Evolutionary conservation across 129 eudicot species (phyloP).

Genomic region (Rutidosis leptorrhynchoides): DNA sequence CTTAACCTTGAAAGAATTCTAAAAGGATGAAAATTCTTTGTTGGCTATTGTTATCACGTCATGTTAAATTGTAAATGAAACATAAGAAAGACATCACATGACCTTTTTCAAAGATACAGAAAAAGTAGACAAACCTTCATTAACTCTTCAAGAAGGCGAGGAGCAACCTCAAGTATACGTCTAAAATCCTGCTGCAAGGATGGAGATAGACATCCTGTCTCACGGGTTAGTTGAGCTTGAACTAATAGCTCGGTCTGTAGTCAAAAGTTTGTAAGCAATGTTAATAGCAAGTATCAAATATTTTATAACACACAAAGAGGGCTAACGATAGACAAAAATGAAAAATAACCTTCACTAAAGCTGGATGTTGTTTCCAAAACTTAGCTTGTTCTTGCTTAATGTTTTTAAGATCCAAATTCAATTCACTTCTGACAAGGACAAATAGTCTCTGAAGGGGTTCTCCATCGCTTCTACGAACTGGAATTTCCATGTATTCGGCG

Average conservation of each 20-base stretch:
- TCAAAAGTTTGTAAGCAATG: neutral
- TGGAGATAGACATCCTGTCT: conserved; percentile 63
- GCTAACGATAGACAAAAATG: neutral
- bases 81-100: neutral
- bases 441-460: conserved; percentile 94
- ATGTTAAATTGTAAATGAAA: neutral
- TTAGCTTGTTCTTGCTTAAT: conserved; percentile 90
- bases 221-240: conserved; percentile 89
- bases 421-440: conserved; percentile 83
- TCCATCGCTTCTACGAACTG: conserved; percentile 78
- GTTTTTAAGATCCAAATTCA: conserved; percentile 82
- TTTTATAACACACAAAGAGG: neutral
- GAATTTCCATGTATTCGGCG: conserved; percentile 92
- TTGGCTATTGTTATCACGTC: neutral
- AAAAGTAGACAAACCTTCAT: conserved; percentile 52
- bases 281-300: conserved; percentile 9
- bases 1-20: neutral
- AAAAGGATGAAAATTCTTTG: neutral
- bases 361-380: conserved; percentile 97
- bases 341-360: conserved; percentile 75
- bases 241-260: conserved; percentile 74
- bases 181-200: conserved; percentile 62
- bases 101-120: neutral
- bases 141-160: conserved; percentile 89
- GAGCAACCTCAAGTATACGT: conserved; percentile 84